Evolutionary conservation across 352 stramenopile species (phyloP), one percentile per base, ranked within the genome.

Genomic region (Phytophthora constricta): DNA sequence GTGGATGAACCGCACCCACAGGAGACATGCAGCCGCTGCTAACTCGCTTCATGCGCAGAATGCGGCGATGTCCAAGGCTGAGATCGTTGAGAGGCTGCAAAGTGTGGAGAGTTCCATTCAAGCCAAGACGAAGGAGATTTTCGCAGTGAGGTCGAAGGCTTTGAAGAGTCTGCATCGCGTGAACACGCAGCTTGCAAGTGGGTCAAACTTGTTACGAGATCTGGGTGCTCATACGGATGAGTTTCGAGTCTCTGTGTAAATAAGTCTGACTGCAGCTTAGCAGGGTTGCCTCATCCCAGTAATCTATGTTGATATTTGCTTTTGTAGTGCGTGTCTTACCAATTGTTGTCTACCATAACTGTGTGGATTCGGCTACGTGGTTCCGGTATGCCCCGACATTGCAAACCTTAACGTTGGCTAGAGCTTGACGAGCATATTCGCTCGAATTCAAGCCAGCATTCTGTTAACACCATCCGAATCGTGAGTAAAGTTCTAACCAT

Each of bases 311-410:
- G n/a, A n/a, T n/a, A n/a, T 37, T 20, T 45, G 11, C n/a, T 4
- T 11, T 23, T 7, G 31, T 37, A 37, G 31, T 37, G 31, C 31
- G 31, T 37, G 31, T 37, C 13, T 37, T 37, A 37, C n/a, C n/a
- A n/a, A n/a, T n/a, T n/a, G n/a, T 37, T 37, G 7, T 13, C 80
- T 47, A 94, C 86, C 86, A 94, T 1, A 94, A 52, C 37, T 90
- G 77, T 0, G 86, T 92, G 11, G 78, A 50, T 23, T 80, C 72
- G 0, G 79, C 68, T 13, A 89, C 75, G 23, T 84, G 66, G 51
- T 94, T 82, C 8, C 86, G 77, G 31, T 94, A 94, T 3, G 86
- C 74, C 10, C 84, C 84, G 17, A 72, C 80, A 48, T 92, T 92
- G 59, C 77, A 83, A 25, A 90, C 80, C 55, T 89, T 89, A 49